phyloP scores from a whole-genome alignment of 345 rosid genomes.

The Hirschfeldia incana region DNA sequence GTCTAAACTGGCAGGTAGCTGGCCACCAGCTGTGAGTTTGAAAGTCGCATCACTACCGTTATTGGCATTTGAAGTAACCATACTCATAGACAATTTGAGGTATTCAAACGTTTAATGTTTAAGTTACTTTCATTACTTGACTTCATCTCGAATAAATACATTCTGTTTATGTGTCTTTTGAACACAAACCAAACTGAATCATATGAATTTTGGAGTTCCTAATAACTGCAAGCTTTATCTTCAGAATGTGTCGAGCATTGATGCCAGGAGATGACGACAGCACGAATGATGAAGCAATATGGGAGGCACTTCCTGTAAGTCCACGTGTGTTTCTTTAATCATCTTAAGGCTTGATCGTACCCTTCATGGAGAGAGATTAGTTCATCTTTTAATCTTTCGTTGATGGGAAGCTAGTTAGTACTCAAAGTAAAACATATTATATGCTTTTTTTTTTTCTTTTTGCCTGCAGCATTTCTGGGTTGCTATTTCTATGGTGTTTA shows the following conservation, averaged over 20 bases:
- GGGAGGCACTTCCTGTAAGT: constrained; percentile 99
- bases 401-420: constrained; percentile 6
- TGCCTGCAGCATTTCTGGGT: constrained; percentile 91
- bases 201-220: not conserved
- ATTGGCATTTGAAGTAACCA: constrained; percentile 68
- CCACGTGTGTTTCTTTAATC: not conserved
- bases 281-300: constrained; percentile 81
- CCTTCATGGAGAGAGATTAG: not conserved
- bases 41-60: constrained; percentile 89
- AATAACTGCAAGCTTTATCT: constrained; percentile 22
- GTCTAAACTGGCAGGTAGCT: constrained; percentile 30
- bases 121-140: not conserved
- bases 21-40: constrained; percentile 74
- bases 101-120: constrained; percentile 21
- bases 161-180: too few species aligned
- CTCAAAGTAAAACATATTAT: not conserved
- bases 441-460: constrained; percentile 5
- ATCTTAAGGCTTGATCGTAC: not conserved
- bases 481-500: constrained; percentile 95
- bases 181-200: not conserved
- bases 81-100: constrained; percentile 93
- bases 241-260: constrained; percentile 93
- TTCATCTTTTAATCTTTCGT: constrained; percentile 5
- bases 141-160: too few species aligned
- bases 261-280: constrained; percentile 96